Percentiles rank a stretch among this genome's conserved stretches.
Evolutionary conservation across 2,329 filamentous ascomycete genomes (phyloP).

Genomic region (Colletotrichum godetiae): DNA sequence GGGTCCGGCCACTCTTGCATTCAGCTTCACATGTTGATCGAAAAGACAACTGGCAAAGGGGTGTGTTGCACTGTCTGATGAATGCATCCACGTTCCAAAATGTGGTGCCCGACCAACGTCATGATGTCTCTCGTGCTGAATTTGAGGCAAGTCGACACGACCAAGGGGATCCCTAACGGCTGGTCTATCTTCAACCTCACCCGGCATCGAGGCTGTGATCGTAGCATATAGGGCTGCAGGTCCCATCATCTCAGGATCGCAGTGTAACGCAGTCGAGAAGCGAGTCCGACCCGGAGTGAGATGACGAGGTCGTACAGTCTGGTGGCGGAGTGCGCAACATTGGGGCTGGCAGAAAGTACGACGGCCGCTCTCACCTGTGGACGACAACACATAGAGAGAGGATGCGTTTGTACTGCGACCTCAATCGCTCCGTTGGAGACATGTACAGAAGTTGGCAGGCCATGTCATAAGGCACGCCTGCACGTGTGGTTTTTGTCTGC

Average conservation of each 20-base stretch:
- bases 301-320: neutral
- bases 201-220: neutral
- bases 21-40: neutral
- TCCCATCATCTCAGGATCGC: slow-evolving; percentile 14
- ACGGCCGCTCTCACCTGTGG: neutral
- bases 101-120: slow-evolving; percentile 1
- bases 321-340: neutral
- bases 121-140: slow-evolving; percentile 13
- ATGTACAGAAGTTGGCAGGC: slow-evolving; percentile 1
- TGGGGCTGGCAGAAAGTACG: neutral
- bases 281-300: neutral
- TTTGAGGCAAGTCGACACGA: slow-evolving; percentile 13
- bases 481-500: neutral
- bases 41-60: slow-evolving; percentile 12
- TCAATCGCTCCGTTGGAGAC: neutral
- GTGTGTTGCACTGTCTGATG: slow-evolving; percentile 22
- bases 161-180: neutral
- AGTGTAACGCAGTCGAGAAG: slow-evolving; percentile 1
- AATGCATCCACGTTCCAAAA: slow-evolving; percentile 16
- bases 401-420: neutral
- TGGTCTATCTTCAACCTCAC: neutral
- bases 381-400: slow-evolving; percentile 17
- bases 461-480: neutral
- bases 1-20: too few species aligned
- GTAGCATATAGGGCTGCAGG: slow-evolving; percentile 30